Conservation (phyloP, 306 rosid species). For the Cucurbita maxima region DNA sequence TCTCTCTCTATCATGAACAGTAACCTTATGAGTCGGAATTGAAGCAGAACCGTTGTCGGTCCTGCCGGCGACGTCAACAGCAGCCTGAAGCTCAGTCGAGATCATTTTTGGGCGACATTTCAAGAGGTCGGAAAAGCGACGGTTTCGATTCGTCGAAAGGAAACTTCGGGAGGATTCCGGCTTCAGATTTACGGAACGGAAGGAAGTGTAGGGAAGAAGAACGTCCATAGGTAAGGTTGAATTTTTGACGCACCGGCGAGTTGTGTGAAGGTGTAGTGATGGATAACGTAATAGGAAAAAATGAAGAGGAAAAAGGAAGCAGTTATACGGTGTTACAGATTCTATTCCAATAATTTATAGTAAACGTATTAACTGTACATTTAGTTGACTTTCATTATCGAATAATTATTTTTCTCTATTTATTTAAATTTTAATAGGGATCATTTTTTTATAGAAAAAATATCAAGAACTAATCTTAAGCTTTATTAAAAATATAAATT, state of each 20-base stretch:
- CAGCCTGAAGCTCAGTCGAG: slow-evolving; percentile 46
- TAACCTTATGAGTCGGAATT: slow-evolving; percentile 63
- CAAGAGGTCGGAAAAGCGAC: not conserved
- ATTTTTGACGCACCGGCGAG: not conserved
- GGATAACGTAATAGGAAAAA: not conserved
- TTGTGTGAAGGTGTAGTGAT: slow-evolving; percentile 5
- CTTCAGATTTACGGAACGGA: slow-evolving; percentile 15
- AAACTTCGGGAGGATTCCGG: slow-evolving; percentile 10
- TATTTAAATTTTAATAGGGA: no score
- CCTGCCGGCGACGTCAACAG: slow-evolving; percentile 16
- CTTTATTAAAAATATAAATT: no score
- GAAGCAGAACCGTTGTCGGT: slow-evolving; percentile 15
- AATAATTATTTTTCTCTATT: not conserved
- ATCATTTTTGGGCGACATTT: slow-evolving; percentile 26
- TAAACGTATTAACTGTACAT: not conserved
- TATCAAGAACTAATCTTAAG: no score
- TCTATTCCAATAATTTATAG: not conserved
- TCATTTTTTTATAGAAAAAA: no score
- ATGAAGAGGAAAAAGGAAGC: not conserved
- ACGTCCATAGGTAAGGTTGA: slow-evolving; percentile 34
- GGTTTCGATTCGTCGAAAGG: slow-evolving; percentile 4
- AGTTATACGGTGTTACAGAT: not conserved
- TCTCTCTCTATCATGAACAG: slow-evolving; percentile 67
- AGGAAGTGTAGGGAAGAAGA: slow-evolving; percentile 31
- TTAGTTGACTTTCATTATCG: not conserved